Conservation (phyloP, 352 stramenopile species). For the Aphanomyces stellatus region DNA sequence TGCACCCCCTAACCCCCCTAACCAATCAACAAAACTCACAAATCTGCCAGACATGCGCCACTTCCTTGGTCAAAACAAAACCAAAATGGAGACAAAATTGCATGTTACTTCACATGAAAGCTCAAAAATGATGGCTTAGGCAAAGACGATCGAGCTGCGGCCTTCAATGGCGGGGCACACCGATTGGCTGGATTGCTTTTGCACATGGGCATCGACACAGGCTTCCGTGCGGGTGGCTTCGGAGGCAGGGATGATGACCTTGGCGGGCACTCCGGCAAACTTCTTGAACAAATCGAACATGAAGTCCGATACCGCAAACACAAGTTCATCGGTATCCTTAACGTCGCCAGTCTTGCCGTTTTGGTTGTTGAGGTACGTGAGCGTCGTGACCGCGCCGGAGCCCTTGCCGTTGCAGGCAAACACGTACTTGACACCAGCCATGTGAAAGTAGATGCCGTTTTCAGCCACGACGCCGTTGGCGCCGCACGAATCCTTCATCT, state of each 20-base stretch:
- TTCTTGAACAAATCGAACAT: slow-evolving; percentile 26
- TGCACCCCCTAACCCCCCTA: too few species aligned
- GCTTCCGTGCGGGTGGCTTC: slow-evolving; percentile 43
- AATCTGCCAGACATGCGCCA: too few species aligned
- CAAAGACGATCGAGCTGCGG: slow-evolving; percentile 17
- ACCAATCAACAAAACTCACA: too few species aligned
- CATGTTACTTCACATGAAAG: too few species aligned
- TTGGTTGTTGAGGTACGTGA: slow-evolving; percentile 51
- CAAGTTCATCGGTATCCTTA: slow-evolving; percentile 45
- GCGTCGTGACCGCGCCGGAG: slow-evolving; percentile 31
- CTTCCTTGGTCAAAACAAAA: too few species aligned
- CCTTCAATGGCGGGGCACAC: slow-evolving; percentile 23
- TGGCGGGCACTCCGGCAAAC: slow-evolving; percentile 22
- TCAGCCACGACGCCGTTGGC: slow-evolving; percentile 31
- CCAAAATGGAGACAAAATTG: too few species aligned
- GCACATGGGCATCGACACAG: slow-evolving; percentile 38
- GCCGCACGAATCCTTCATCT: slow-evolving; percentile 45
- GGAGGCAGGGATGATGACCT: slow-evolving; percentile 37
- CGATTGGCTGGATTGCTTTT: slow-evolving; percentile 19
- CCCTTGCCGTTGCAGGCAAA: slow-evolving; percentile 44
- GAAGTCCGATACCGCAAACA: slow-evolving; percentile 47
- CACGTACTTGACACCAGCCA: slow-evolving; percentile 54
- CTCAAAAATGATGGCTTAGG: too few species aligned
- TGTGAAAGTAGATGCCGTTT: slow-evolving; percentile 62
- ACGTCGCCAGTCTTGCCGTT: slow-evolving; percentile 32